phyloP scores from a whole-genome alignment of 139 green algal genomes.

The Astrephomene gubernaculifera region DNA sequence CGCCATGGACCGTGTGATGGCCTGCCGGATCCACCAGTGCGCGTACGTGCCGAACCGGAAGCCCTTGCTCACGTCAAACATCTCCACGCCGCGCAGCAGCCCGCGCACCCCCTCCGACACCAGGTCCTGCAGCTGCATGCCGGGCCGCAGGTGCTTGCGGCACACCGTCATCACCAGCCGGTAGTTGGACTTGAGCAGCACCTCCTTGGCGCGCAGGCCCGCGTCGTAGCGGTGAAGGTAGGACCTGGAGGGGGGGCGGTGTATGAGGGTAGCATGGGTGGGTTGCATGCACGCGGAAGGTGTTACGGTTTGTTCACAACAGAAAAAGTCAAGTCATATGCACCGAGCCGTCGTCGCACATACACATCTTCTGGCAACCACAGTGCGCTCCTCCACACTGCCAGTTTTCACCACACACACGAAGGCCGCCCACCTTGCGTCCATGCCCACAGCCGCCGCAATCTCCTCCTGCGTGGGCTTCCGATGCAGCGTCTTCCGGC shows the following conservation, averaged over 20 bases:
- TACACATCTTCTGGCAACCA: no score
- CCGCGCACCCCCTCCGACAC: slow-evolving; percentile 87
- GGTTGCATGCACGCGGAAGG: no score
- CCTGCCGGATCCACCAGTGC: slow-evolving; percentile 98
- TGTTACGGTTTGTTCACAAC: no score
- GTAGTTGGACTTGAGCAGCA: slow-evolving; percentile 95
- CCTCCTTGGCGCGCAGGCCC: slow-evolving; percentile 74
- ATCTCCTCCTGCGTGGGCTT: slow-evolving; percentile 67
- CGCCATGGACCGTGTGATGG: slow-evolving; percentile 68
- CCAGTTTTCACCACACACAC: no score
- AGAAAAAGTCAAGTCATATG: no score
- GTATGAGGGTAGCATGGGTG: no score
- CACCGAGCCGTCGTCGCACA: no score
- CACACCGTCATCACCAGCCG: slow-evolving; percentile 94
- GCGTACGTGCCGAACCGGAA: slow-evolving; percentile 98
- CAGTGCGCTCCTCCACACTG: no score
- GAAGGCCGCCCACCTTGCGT: slow-evolving; percentile 8
- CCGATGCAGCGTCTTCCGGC: slow-evolving; percentile 59
- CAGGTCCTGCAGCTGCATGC: slow-evolving; percentile 72
- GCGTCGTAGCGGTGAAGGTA: slow-evolving; percentile 50
- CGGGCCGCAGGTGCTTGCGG: slow-evolving; percentile 81
- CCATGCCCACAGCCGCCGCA: slow-evolving; percentile 60
- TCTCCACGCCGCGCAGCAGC: slow-evolving; percentile 87
- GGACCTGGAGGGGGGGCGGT: neutral
- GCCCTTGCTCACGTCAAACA: slow-evolving; percentile 90